These are phyloP conservation scores for Purpureocillium lavendulum DNA, from an alignment of 2,329 filamentous ascomycete genomes.

Conservation along the genomic window DNA sequence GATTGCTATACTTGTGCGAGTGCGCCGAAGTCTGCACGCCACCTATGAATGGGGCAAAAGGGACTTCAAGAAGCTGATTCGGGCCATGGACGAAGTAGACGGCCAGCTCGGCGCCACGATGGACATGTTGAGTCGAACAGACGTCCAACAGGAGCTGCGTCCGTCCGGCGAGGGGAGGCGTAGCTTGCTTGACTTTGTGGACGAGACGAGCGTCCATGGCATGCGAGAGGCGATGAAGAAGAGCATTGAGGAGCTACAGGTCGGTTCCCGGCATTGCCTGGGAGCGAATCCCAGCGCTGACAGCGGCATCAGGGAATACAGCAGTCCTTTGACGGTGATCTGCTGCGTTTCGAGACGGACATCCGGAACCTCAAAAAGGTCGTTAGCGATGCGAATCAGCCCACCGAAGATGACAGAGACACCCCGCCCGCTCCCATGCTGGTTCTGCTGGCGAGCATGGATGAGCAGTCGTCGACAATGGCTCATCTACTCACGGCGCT, in stretches of 20 bases:
- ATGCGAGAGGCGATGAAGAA: constrained; percentile 60
- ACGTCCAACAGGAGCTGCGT: constrained; percentile 56
- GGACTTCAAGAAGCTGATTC: constrained; percentile 54
- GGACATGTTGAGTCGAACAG: constrained; percentile 52
- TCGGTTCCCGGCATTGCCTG: no score
- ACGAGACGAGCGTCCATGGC: constrained; percentile 59
- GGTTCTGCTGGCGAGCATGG: constrained; percentile 52
- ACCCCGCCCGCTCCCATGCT: constrained; percentile 30
- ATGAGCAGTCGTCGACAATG: constrained; percentile 72
- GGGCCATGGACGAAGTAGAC: constrained; percentile 59
- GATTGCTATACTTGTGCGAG: constrained; percentile 39
- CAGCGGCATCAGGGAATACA: constrained; percentile 43
- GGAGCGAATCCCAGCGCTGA: not conserved
- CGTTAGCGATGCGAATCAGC: constrained; percentile 29
- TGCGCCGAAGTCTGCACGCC: constrained; percentile 41
- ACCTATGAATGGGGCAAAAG: constrained; percentile 50
- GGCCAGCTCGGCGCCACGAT: constrained; percentile 58
- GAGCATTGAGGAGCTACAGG: constrained; percentile 62
- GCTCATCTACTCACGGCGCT: constrained; percentile 72
- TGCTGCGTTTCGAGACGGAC: constrained; percentile 67
- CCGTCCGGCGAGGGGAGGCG: constrained; percentile 50
- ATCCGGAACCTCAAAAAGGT: constrained; percentile 56
- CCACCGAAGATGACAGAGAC: constrained; percentile 20
- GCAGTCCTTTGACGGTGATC: constrained; percentile 66
- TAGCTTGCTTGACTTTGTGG: constrained; percentile 67